Percentiles rank a stretch among this genome's conserved stretches.
Conservation (phyloP, 768 basidiomycete species). For the Cystofilobasidium bisporidii region DNA sequence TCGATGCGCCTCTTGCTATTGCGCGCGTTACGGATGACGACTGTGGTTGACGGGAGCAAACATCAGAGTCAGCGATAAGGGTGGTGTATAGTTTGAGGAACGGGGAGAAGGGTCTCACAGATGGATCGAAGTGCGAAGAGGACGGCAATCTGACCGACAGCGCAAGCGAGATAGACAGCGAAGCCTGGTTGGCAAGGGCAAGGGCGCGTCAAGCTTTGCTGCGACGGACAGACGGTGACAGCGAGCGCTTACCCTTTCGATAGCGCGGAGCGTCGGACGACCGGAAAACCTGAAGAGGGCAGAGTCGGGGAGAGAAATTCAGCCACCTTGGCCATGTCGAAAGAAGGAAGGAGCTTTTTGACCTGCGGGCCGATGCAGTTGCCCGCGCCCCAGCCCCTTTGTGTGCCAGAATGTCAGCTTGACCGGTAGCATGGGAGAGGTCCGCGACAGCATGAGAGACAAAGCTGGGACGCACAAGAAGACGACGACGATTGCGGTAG, state of each 20-base stretch:
- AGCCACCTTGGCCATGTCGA: too few relatives aligned
- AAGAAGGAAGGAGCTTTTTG: too few relatives aligned
- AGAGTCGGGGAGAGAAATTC: too few relatives aligned
- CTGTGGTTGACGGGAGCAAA: background rate
- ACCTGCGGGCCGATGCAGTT: slow-evolving; percentile 48
- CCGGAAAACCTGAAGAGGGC: slow-evolving; percentile 49
- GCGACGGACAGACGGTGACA: slow-evolving; percentile 31
- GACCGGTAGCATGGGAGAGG: background rate
- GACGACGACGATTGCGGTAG: slow-evolving; percentile 46
- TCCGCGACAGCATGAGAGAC: background rate
- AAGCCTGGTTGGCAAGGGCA: slow-evolving; percentile 47
- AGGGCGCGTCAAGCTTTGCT: slow-evolving; percentile 46
- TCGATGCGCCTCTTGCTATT: slow-evolving; percentile 29
- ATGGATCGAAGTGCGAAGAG: slow-evolving; percentile 44
- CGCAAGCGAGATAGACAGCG: slow-evolving; percentile 33
- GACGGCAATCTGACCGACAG: slow-evolving; percentile 34
- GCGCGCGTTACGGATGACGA: slow-evolving; percentile 30
- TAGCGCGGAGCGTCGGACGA: slow-evolving; percentile 47
- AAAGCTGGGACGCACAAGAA: slow-evolving; percentile 37
- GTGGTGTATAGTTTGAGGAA: slow-evolving; percentile 30
- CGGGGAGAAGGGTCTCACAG: slow-evolving; percentile 27
- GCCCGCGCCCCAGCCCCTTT: slow-evolving; percentile 45
- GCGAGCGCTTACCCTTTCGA: slow-evolving; percentile 10
- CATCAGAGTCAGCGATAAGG: slow-evolving; percentile 25
- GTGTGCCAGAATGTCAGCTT: background rate